Conservation (phyloP, 2,329 filamentous ascomycete species). For the Colletotrichum karsti region DNA sequence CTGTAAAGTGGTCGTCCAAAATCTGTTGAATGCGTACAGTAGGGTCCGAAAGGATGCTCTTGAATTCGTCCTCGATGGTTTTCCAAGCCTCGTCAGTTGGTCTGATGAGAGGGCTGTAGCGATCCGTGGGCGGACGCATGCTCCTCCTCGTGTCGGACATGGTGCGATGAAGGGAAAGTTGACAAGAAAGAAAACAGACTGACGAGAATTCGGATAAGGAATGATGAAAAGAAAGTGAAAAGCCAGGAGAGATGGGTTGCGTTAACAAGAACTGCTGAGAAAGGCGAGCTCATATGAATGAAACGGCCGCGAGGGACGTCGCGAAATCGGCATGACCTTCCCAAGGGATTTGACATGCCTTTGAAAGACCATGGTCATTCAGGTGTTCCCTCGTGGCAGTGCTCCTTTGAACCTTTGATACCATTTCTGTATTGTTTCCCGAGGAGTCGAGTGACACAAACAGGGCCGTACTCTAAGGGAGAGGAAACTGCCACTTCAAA, state of each 20-base stretch:
- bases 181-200: neutral
- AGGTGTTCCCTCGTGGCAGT: no score
- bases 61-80: slow-evolving; percentile 41
- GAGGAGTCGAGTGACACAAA: no score
- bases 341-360: neutral
- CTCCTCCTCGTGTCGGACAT: neutral
- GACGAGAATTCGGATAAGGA: neutral
- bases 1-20: slow-evolving; percentile 42
- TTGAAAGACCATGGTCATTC: neutral
- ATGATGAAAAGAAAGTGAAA: neutral
- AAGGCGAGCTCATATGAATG: neutral
- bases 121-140: neutral
- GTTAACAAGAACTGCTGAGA: neutral
- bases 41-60: slow-evolving; percentile 32
- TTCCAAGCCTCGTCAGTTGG: slow-evolving; percentile 34
- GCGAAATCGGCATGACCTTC: neutral
- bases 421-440: no score
- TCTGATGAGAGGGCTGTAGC: slow-evolving; percentile 34
- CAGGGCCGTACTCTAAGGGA: no score
- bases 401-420: no score
- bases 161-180: neutral
- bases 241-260: neutral
- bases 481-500: no score
- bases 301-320: neutral
- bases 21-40: slow-evolving; percentile 38